Conservation (phyloP, 495 filamentous ascomycete species). For the Aspergillus biplanus region DNA sequence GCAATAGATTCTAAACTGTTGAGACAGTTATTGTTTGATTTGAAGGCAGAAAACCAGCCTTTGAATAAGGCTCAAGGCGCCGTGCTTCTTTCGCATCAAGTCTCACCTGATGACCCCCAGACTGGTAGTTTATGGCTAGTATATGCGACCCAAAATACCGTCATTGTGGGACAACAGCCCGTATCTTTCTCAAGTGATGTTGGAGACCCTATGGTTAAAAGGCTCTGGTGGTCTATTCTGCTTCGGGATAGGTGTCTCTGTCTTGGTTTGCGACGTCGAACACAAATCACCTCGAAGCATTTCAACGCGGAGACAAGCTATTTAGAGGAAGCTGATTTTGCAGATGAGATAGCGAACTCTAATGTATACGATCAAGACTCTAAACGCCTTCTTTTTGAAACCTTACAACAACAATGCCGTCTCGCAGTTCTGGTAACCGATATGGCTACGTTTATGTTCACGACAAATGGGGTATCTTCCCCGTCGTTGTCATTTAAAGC, state of each 20-base stretch:
- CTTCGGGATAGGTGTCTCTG: conserved; percentile 53
- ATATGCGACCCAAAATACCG: conserved; percentile 48
- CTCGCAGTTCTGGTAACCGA: conserved; percentile 50
- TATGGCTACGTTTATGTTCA: conserved; percentile 43
- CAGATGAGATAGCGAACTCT: conserved; percentile 43
- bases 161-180: conserved; percentile 42
- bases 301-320: conserved; percentile 40
- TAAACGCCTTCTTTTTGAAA: conserved; percentile 41
- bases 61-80: conserved; percentile 46
- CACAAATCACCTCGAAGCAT: conserved; percentile 46
- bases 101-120: conserved; percentile 37
- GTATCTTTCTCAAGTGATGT: conserved; percentile 12
- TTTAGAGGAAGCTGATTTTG: conserved; percentile 42
- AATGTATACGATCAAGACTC: conserved; percentile 44
- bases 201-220: conserved; percentile 36
- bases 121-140: conserved; percentile 49
- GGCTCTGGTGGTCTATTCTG: conserved; percentile 54
- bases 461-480: conserved; percentile 20
- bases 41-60: conserved; percentile 30
- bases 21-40: conserved; percentile 30
- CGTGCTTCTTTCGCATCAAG: conserved; percentile 45
- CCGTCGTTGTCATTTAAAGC: conserved; percentile 18
- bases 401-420: conserved; percentile 46
- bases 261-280: conserved; percentile 48
- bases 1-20: not conserved